Evolutionary conservation across 2,329 filamentous ascomycete genomes (phyloP).

Genomic region (Venturia nashicola): DNA sequence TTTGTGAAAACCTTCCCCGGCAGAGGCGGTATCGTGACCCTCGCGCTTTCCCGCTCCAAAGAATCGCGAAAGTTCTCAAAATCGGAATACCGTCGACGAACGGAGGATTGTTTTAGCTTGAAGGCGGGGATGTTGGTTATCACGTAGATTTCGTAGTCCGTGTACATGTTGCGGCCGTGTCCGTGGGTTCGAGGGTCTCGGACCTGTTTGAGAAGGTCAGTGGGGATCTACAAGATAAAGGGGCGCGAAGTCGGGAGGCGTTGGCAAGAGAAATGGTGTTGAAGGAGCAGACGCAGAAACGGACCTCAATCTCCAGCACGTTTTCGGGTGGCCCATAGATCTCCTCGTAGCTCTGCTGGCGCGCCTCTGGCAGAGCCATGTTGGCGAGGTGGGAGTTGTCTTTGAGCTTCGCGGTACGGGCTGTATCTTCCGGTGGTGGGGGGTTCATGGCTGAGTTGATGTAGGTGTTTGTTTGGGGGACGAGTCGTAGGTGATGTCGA

Average conservation of each 20-base stretch:
- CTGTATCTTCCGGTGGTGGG: not conserved
- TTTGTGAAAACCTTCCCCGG: constrained; percentile 98
- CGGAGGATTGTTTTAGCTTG: constrained; percentile 74
- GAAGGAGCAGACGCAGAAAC: constrained; percentile 35
- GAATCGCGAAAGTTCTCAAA: constrained; percentile 99
- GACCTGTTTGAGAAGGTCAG: constrained; percentile 45
- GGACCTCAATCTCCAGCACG: constrained; percentile 93
- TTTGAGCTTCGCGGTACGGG: not conserved
- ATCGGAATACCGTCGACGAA: constrained; percentile 90
- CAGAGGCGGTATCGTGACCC: constrained; percentile 89
- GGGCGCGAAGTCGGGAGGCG: constrained; percentile 2
- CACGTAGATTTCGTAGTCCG: constrained; percentile 96
- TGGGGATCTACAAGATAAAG: not conserved
- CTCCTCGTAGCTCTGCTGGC: constrained; percentile 94
- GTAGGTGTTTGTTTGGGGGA: not conserved
- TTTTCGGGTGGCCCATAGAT: constrained; percentile 98
- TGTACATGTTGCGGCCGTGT: constrained; percentile 93
- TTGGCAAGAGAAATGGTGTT: not conserved
- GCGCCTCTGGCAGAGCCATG: constrained; percentile 56
- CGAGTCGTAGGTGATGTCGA: not conserved
- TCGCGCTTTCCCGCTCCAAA: constrained; percentile 83
- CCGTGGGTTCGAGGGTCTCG: constrained; percentile 89
- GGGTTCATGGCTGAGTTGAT: not conserved
- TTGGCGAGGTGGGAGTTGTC: constrained; percentile 14
- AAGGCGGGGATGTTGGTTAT: constrained; percentile 98